Evolutionary conservation across 2,329 filamentous ascomycete genomes (phyloP).

Genomic region (Lachnellula cervina): DNA sequence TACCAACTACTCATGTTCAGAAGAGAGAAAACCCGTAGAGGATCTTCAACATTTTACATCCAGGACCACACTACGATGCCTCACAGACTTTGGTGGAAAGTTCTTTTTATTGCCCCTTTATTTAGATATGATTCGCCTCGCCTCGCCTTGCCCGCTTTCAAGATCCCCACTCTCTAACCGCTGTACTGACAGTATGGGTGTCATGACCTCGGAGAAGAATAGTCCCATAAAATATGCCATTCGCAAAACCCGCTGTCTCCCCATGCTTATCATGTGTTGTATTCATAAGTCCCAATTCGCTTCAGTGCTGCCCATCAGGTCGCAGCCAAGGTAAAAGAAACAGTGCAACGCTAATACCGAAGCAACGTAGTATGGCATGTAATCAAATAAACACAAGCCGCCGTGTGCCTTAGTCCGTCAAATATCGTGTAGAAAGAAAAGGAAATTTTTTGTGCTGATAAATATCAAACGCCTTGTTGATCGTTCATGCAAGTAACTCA

Average conservation of each 20-base stretch:
- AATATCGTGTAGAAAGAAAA: conserved; percentile 15
- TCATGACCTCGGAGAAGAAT: not conserved
- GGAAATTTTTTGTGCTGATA: conserved; percentile 20
- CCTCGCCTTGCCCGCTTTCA: not conserved
- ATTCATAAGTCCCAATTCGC: conserved; percentile 13
- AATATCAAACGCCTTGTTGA: conserved; percentile 12
- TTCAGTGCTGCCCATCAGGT: not conserved
- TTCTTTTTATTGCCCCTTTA: conserved; percentile 1
- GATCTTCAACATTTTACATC: too few species aligned
- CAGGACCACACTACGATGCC: not conserved
- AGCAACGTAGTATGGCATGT: conserved; percentile 15
- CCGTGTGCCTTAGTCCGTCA: conserved; percentile 12
- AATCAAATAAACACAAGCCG: conserved; percentile 17
- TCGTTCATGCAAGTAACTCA: conserved; percentile 48
- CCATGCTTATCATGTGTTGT: conserved; percentile 1
- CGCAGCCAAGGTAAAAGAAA: conserved; percentile 23
- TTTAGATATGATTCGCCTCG: conserved; percentile 1
- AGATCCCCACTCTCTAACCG: not conserved
- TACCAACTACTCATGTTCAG: too few species aligned
- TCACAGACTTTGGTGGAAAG: not conserved
- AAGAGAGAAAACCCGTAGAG: too few species aligned
- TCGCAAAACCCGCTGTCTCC: not conserved
- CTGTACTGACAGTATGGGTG: not conserved
- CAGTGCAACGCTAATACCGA: conserved; percentile 21
- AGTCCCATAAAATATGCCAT: not conserved